These are phyloP conservation scores for Knoxdaviesia proteae DNA, from an alignment of 2,329 filamentous ascomycete species.

Conservation along the genomic window DNA sequence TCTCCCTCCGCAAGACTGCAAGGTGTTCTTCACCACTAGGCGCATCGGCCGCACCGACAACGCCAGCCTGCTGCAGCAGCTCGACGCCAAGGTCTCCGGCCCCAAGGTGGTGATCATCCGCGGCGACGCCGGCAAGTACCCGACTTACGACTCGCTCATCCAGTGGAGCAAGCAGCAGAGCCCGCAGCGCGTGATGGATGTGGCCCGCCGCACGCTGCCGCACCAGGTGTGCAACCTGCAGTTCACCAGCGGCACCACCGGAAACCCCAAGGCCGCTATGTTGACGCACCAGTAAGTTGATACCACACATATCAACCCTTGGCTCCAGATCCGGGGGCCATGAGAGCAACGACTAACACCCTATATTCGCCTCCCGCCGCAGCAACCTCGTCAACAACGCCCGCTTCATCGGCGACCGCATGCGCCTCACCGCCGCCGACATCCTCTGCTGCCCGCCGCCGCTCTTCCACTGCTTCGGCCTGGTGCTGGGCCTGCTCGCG, in stretches of 20 bases:
- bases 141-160: constrained; percentile 38
- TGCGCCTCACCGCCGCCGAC: constrained; percentile 45
- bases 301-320: background rate
- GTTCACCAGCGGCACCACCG: constrained; percentile 58
- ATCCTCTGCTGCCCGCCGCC: constrained; percentile 65
- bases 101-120: constrained; percentile 40
- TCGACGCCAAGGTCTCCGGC: constrained; percentile 22
- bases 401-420: constrained; percentile 52
- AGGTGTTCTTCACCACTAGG: constrained; percentile 51
- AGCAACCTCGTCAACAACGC: constrained; percentile 44
- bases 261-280: constrained; percentile 54
- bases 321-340: background rate
- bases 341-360: background rate
- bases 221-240: constrained; percentile 54
- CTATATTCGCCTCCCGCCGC: constrained; percentile 4
- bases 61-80: constrained; percentile 30
- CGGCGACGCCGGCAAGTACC: constrained; percentile 31
- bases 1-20: constrained; percentile 30
- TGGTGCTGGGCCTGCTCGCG: constrained; percentile 56
- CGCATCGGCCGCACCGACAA: constrained; percentile 48
- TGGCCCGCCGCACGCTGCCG: constrained; percentile 33
- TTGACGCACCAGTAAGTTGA: constrained; percentile 42
- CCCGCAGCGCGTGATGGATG: constrained; percentile 27
- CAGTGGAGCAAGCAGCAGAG: constrained; percentile 25
- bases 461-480: constrained; percentile 70